Percentiles rank a stretch among this genome's conserved stretches.
phyloP scores from a whole-genome alignment of 2,329 filamentous ascomycete genomes.

The Fusarium humuli region DNA sequence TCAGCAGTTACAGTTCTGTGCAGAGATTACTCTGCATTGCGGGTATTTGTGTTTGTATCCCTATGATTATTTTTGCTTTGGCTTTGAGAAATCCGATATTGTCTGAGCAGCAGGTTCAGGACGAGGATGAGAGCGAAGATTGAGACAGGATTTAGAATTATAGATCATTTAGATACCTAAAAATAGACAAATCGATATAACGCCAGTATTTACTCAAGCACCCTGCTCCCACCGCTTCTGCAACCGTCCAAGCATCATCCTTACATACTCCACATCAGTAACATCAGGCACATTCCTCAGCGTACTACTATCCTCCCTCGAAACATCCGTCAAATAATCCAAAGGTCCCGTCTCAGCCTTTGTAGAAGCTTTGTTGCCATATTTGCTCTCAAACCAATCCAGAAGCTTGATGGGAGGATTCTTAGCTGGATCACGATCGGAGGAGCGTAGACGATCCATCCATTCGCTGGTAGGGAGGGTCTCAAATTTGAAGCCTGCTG shows the following conservation, averaged over 20 bases:
- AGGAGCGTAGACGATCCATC: constrained; percentile 57
- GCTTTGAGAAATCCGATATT: constrained; percentile 58
- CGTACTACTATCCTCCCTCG: constrained; percentile 32
- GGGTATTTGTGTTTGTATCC: constrained; percentile 59
- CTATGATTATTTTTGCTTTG: constrained; percentile 59
- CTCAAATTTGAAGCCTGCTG: constrained; percentile 59
- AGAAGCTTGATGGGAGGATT: constrained; percentile 66
- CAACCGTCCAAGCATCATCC: constrained; percentile 27
- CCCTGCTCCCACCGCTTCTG: constrained; percentile 9
- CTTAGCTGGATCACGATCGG: constrained; percentile 56
- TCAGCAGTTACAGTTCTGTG: constrained; percentile 58
- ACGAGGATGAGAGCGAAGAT: constrained; percentile 28
- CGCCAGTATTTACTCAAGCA: not conserved
- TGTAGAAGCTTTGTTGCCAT: constrained; percentile 31
- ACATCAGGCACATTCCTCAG: constrained; percentile 36
- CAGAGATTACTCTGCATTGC: constrained; percentile 59
- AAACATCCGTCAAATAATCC: constrained; percentile 32
- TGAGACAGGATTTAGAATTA: not conserved
- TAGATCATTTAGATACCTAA: not conserved
- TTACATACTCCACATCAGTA: constrained; percentile 25
- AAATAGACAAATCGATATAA: not conserved
- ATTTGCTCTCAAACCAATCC: constrained; percentile 60
- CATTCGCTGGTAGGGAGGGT: constrained; percentile 58
- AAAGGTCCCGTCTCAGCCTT: constrained; percentile 20
- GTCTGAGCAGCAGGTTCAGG: constrained; percentile 51